Evolutionary conservation across 768 basidiomycete genomes (phyloP), one percentile per base, ranked within the genome.

Genomic region (Leccinum longicurvipes): DNA sequence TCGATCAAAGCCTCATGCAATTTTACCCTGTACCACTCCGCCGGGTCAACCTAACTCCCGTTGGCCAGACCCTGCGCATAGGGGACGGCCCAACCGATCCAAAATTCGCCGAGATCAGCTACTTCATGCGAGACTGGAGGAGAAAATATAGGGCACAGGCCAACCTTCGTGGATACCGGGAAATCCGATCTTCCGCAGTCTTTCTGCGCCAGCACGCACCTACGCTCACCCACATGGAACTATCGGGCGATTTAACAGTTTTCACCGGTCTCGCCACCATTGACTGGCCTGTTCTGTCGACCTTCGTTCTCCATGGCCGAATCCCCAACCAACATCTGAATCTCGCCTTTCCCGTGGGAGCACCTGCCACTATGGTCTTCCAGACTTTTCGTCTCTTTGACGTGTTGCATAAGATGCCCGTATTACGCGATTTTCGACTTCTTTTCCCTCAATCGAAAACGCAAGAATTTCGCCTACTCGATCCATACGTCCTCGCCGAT

Each of bases 101-200:
- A 50, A 65, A 61, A 34, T 67, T 72, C 34, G 53, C 69, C 29
- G 71, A 72, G 19, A 66, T 66, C 42, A 64, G 58, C 23, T 72
- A 72, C 59, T 73, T 67, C 12, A 72, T 72, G 61, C 67, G 71
- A 0, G 72, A 71, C 36, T 72, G 71, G 71, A 60, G 71, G 52
- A 69, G 69, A 59, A 72, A 72, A 41, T 68, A 72, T 51, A 74
- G 69, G 47, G 60, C 66, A 0, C 71, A 72, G 34, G 63, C 67
- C 3, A 63, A 63, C 51, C 58, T 63, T 41, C 72, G 72, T 14
- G 68, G 70, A 3, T 60, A 48, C 23, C 59, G 65, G 55, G 71
- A 72, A 46, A 61, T 67, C 6, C 66, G 67, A 31, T 69, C 71
- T 11, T 66, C 69, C 9, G 61, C 61, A 0, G 63, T 63, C 31